Conservation (phyloP, 331 rosid species). For the Pyracantha coccinea region DNA sequence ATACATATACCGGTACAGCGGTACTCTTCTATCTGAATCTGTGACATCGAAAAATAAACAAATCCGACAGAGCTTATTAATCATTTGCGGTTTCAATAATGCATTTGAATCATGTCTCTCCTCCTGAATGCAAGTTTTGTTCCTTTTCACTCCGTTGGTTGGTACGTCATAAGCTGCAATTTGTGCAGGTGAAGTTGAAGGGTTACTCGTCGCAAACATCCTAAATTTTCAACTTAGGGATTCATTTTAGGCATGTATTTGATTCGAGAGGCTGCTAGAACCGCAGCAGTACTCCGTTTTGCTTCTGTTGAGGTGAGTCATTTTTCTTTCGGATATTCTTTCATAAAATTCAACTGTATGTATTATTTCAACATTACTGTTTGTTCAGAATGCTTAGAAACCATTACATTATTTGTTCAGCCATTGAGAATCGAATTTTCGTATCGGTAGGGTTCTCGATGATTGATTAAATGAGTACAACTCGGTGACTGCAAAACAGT, state of each 20-base stretch:
- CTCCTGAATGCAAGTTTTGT: not conserved
- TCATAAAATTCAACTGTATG: not conserved
- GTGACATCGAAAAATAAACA: not conserved
- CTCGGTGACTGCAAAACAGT: too few species aligned
- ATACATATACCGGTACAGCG: not conserved
- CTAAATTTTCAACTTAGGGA: not conserved
- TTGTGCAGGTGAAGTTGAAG: not conserved
- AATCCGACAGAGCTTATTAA: not conserved
- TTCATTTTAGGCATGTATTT: not conserved
- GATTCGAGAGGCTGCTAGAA: not conserved
- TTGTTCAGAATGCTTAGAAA: not conserved
- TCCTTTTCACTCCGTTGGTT: not conserved
- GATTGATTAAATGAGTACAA: too few species aligned
- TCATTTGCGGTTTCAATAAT: not conserved
- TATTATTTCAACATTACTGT: not conserved
- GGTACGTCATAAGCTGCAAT: not conserved
- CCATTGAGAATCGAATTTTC: not conserved
- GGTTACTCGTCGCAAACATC: not conserved
- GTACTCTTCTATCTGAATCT: not conserved
- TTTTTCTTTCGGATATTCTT: not conserved
- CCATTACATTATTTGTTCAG: not conserved
- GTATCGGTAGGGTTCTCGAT: too few species aligned
- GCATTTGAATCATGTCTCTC: not conserved
- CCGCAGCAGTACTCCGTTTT: not conserved
- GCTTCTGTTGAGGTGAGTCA: not conserved